Evolutionary conservation across 768 basidiomycete species (phyloP).

Genomic region (Xerocomellus intermedius): DNA sequence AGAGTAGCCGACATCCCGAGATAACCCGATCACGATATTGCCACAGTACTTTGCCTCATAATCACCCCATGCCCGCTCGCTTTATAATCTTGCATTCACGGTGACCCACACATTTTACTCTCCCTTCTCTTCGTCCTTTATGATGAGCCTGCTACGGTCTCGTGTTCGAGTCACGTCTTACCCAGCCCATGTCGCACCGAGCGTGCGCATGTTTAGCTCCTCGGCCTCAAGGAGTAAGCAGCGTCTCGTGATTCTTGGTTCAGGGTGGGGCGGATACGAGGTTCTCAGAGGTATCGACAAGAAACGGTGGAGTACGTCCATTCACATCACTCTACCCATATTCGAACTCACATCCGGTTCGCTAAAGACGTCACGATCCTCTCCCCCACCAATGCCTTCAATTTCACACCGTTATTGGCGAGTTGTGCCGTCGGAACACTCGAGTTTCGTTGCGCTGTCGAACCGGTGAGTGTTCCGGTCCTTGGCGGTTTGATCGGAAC

Average conservation of each 20-base stretch:
- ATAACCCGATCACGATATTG: slow-evolving; percentile 5
- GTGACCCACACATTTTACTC: background rate
- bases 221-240: slow-evolving; percentile 35
- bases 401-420: slow-evolving; percentile 47
- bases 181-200: background rate
- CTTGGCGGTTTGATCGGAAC: background rate
- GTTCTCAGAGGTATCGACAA: slow-evolving; percentile 66
- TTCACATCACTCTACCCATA: background rate
- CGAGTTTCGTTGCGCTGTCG: slow-evolving; percentile 77
- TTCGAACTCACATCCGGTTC: slow-evolving; percentile 3
- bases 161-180: slow-evolving; percentile 2
- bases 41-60: background rate
- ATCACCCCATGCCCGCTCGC: background rate
- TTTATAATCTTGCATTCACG: background rate
- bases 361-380: slow-evolving; percentile 59
- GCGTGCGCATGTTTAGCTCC: slow-evolving; percentile 38
- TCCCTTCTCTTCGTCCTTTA: background rate
- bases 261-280: slow-evolving; percentile 79
- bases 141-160: slow-evolving; percentile 18
- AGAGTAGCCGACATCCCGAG: slow-evolving; percentile 9
- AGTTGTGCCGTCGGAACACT: slow-evolving; percentile 76
- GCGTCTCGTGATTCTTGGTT: slow-evolving; percentile 65
- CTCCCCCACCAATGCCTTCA: slow-evolving; percentile 53
- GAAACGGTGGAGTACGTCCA: slow-evolving; percentile 61
- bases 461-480: slow-evolving; percentile 54